These are phyloP conservation scores for Tricharina praecox DNA, from an alignment of 495 filamentous ascomycete species.

Conservation along the genomic window DNA sequence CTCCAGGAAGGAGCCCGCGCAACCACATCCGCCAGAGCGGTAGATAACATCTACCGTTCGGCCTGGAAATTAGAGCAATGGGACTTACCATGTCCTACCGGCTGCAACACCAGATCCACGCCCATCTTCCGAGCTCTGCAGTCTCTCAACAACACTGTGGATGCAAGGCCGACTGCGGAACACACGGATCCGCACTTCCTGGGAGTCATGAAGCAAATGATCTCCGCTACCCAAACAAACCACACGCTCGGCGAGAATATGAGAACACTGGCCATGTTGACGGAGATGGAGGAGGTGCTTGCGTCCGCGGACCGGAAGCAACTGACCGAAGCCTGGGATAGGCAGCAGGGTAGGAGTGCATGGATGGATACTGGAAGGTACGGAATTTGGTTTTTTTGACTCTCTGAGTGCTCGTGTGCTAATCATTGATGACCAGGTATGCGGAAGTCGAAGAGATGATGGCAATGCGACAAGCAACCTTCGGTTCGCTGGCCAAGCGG, in stretches of 20 bases:
- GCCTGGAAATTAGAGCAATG: constrained; percentile 79
- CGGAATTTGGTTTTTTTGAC: constrained; percentile 12
- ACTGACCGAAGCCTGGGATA: constrained; percentile 42
- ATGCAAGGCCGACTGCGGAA: constrained; percentile 33
- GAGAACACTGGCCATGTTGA: constrained; percentile 56
- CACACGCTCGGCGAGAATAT: constrained; percentile 46
- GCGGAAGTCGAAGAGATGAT: constrained; percentile 66
- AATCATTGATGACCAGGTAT: constrained; percentile 46
- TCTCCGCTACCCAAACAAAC: constrained; percentile 38
- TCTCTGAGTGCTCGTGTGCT: no score
- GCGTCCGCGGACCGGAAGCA: constrained; percentile 39
- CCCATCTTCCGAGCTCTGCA: constrained; percentile 68
- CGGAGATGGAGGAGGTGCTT: constrained; percentile 65
- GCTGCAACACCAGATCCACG: constrained; percentile 42
- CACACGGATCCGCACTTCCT: constrained; percentile 49
- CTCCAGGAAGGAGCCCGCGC: constrained; percentile 30
- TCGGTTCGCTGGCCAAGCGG: constrained; percentile 60
- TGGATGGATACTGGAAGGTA: constrained; percentile 73
- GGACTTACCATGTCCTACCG: constrained; percentile 63
- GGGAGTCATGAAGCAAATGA: constrained; percentile 42
- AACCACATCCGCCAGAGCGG: constrained; percentile 22
- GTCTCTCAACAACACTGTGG: constrained; percentile 49
- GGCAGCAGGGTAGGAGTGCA: constrained; percentile 44
- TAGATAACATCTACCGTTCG: constrained; percentile 58
- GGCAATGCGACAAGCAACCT: constrained; percentile 61